phyloP scores from a whole-genome alignment of 495 filamentous ascomycete species.

The Cryomyces minteri region DNA sequence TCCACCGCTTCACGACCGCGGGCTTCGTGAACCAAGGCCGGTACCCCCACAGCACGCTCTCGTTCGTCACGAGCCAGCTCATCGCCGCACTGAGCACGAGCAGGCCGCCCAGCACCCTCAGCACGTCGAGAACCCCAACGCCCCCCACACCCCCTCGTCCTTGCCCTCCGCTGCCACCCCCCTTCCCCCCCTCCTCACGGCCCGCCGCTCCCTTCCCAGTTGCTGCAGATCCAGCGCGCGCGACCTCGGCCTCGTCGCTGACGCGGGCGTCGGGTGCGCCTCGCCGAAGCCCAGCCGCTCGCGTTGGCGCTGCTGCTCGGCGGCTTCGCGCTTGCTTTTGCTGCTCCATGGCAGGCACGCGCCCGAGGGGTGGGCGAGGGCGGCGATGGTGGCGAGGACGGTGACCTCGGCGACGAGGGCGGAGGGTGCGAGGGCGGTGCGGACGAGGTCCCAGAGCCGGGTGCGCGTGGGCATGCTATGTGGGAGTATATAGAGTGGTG shows the following conservation, averaged over 20 bases:
- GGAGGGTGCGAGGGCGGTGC: too few species aligned
- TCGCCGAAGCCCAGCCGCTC: background rate
- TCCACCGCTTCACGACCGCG: slow-evolving; percentile 11
- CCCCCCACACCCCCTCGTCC: background rate
- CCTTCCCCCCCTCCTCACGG: background rate
- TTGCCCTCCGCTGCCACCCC: background rate
- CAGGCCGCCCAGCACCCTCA: slow-evolving; percentile 54
- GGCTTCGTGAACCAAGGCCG: slow-evolving; percentile 49
- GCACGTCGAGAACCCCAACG: slow-evolving; percentile 47
- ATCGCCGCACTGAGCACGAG: slow-evolving; percentile 48
- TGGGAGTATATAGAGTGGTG: too few species aligned
- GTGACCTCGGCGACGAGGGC: too few species aligned
- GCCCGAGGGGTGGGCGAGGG: too few species aligned
- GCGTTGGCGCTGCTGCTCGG: too few species aligned
- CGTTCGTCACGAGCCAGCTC: slow-evolving; percentile 63
- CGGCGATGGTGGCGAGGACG: too few species aligned
- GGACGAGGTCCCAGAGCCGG: too few species aligned
- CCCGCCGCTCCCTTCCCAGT: background rate
- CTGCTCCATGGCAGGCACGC: too few species aligned
- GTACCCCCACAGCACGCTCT: slow-evolving; percentile 48
- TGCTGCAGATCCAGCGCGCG: too few species aligned
- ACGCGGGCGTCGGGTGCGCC: background rate
- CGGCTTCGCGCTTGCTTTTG: too few species aligned
- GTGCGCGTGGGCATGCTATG: too few species aligned
- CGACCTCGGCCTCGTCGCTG: background rate